Conservation (phyloP, 345 rosid genomes). For the Ailanthus altissimus region DNA sequence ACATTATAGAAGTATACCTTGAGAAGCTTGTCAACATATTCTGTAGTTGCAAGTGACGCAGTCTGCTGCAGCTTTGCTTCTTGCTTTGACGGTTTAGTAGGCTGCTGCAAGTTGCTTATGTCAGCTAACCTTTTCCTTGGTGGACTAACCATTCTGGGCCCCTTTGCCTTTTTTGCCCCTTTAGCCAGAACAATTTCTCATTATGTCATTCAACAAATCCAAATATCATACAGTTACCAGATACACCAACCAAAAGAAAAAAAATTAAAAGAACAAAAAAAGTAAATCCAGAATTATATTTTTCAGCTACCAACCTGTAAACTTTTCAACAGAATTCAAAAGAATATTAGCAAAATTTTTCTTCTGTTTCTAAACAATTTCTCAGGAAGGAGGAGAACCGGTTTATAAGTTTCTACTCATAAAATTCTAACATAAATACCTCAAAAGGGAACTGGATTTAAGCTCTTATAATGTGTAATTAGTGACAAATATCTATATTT, state of each 20-base stretch:
- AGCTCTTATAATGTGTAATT: no score
- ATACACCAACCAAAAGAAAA: background rate
- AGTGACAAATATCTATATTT: background rate
- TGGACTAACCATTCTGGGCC: conserved; percentile 32
- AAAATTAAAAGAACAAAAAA: background rate
- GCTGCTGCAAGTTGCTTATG: conserved; percentile 55
- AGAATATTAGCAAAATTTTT: background rate
- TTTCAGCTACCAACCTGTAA: background rate
- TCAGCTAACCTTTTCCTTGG: conserved; percentile 52
- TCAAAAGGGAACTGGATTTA: background rate
- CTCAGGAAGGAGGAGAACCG: background rate
- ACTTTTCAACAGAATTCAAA: background rate
- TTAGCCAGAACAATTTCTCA: conserved; percentile 21
- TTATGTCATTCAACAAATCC: conserved; percentile 12
- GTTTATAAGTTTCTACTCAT: background rate
- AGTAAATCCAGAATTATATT: background rate
- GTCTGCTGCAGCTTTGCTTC: conserved; percentile 32
- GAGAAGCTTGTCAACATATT: conserved; percentile 46
- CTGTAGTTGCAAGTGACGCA: conserved; percentile 31
- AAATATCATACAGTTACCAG: background rate
- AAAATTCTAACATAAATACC: background rate
- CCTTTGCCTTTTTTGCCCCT: conserved; percentile 33
- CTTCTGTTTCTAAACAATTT: background rate
- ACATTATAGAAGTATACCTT: conserved; percentile 31
- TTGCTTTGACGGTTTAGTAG: conserved; percentile 27